Evolutionary conservation across 1,284 basidiomycete genomes (phyloP).

Genomic region (Thecaphora frezii): DNA sequence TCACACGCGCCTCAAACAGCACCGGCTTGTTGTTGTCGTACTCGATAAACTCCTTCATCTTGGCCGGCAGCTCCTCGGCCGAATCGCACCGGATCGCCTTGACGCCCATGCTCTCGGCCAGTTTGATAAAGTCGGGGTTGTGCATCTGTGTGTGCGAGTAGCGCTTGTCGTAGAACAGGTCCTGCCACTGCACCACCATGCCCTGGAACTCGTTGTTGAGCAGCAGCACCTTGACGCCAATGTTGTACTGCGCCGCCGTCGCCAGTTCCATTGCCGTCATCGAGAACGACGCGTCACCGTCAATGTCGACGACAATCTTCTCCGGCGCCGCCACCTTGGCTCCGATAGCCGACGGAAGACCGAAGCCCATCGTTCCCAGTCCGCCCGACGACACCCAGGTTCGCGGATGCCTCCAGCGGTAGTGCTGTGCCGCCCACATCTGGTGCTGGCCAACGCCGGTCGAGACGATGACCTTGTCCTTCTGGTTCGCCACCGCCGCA

Average conservation of each 20-base stretch:
- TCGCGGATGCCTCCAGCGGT: slow-evolving; percentile 82
- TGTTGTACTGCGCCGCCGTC: slow-evolving; percentile 84
- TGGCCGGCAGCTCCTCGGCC: slow-evolving; percentile 77
- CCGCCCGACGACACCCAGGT: slow-evolving; percentile 96
- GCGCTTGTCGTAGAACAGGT: slow-evolving; percentile 90
- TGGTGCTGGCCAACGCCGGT: slow-evolving; percentile 99
- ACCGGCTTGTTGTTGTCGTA: slow-evolving; percentile 84
- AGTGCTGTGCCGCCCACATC: slow-evolving; percentile 98
- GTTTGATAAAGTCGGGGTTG: slow-evolving; percentile 88
- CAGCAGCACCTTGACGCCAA: slow-evolving; percentile 80
- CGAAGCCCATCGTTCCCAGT: slow-evolving; percentile 92
- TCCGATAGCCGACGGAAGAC: slow-evolving; percentile 88
- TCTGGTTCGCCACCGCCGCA: slow-evolving; percentile 66
- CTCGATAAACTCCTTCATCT: slow-evolving; percentile 98
- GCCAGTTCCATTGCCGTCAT: slow-evolving; percentile 99
- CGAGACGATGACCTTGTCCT: slow-evolving; percentile 83
- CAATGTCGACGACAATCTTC: slow-evolving; percentile 92
- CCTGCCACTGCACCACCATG: slow-evolving; percentile 98
- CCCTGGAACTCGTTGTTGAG: slow-evolving; percentile 64
- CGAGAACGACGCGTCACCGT: slow-evolving; percentile 91
- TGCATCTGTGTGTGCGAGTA: slow-evolving; percentile 93
- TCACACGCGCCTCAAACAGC: slow-evolving; percentile 85
- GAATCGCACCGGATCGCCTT: slow-evolving; percentile 79
- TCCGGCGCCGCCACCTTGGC: slow-evolving; percentile 93
- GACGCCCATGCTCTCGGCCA: slow-evolving; percentile 86